Conservation (phyloP, 116 monocot species). For the Phalaenopsis hybrid region DNA sequence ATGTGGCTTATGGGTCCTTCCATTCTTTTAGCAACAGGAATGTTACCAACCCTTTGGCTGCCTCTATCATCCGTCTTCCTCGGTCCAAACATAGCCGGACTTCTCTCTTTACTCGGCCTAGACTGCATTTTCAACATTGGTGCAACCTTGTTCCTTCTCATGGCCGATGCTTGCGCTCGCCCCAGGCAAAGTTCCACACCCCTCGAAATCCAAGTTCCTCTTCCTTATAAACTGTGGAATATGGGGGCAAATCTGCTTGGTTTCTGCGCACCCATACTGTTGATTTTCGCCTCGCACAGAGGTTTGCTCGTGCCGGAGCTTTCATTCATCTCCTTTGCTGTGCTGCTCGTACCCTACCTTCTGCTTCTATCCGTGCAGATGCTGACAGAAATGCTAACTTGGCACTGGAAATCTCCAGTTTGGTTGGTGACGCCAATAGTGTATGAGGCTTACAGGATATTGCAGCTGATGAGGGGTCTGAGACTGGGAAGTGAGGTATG, state of each 20-base stretch:
- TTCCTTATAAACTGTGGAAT: slow-evolving; percentile 72
- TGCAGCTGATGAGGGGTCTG: slow-evolving; percentile 90
- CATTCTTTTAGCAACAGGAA: slow-evolving; percentile 64
- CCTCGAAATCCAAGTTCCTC: slow-evolving; percentile 29
- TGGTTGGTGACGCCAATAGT: slow-evolving; percentile 83
- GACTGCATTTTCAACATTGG: slow-evolving; percentile 96
- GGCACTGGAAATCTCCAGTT: slow-evolving; percentile 92
- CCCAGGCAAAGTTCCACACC: background rate
- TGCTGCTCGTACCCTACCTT: slow-evolving; percentile 74
- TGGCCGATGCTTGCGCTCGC: slow-evolving; percentile 80
- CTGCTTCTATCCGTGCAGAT: slow-evolving; percentile 68
- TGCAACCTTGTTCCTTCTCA: slow-evolving; percentile 81
- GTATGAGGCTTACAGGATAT: slow-evolving; percentile 73
- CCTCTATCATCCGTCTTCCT: slow-evolving; percentile 79
- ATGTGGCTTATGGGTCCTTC: slow-evolving; percentile 86
- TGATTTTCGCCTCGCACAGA: slow-evolving; percentile 36
- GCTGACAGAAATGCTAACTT: slow-evolving; percentile 74
- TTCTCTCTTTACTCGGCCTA: slow-evolving; percentile 79
- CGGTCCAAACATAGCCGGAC: slow-evolving; percentile 62
- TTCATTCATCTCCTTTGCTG: slow-evolving; percentile 54
- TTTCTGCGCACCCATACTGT: slow-evolving; percentile 45
- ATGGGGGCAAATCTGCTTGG: slow-evolving; percentile 51
- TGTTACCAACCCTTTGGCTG: slow-evolving; percentile 78
- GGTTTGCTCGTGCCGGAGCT: slow-evolving; percentile 48
- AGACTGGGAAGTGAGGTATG: slow-evolving; percentile 55